These are phyloP conservation scores for Leucoagaricus sp. DNA, from an alignment of 1,284 basidiomycete genomes.

Conservation along the genomic window DNA sequence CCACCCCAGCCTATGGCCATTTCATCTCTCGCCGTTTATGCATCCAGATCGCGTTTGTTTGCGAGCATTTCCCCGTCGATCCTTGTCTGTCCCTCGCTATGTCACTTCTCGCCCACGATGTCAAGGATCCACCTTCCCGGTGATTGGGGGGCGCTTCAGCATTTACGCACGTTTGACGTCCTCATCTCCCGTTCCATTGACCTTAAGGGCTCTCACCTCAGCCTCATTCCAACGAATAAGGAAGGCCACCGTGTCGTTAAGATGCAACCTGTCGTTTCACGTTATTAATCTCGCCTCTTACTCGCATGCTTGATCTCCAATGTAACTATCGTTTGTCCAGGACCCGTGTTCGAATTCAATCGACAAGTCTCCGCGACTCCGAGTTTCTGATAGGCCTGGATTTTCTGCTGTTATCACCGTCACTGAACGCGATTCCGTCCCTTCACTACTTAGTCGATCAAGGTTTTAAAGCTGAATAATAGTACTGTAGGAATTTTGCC, in stretches of 20 bases:
- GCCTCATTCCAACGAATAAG: neutral
- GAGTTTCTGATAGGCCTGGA: neutral
- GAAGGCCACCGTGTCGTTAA: neutral
- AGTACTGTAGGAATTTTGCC: too few relatives aligned
- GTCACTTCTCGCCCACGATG: too few relatives aligned
- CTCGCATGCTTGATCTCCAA: neutral
- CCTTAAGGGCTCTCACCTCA: neutral
- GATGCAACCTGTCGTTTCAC: neutral
- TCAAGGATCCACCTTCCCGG: neutral
- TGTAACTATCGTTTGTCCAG: neutral
- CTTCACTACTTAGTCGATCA: neutral
- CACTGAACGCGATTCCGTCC: neutral
- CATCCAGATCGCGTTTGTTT: too few relatives aligned
- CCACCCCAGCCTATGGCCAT: neutral
- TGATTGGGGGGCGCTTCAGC: constrained; percentile 2
- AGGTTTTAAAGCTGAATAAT: too few relatives aligned
- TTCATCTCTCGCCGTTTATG: neutral
- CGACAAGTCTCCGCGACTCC: neutral
- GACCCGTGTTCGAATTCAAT: constrained; percentile 3
- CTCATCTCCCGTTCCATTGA: neutral
- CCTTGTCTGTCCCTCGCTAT: neutral
- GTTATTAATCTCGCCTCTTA: neutral
- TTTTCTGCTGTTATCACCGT: neutral
- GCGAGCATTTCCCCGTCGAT: neutral
- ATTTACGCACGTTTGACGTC: constrained; percentile 13